Base-by-base conservation (phyloP, 257 asterid genomes). In the Thymus mandschuricus region DNA sequence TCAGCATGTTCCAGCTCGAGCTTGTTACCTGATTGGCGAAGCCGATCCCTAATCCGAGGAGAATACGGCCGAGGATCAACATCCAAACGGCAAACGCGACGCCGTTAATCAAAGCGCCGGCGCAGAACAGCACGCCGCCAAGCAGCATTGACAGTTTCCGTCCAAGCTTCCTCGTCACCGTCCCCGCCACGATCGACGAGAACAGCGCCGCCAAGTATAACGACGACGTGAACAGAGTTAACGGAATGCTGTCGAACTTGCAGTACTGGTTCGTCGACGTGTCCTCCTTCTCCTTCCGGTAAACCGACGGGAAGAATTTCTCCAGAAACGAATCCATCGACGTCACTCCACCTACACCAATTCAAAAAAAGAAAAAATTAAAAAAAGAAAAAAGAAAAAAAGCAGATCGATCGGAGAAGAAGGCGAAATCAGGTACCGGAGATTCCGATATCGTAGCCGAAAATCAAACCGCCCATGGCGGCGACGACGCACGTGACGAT, bases 391-490 rank as follows among this genome's bases (percentile, higher is more conserved):
- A n/a, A 34, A 9, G 4, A 1, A 28, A 9, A 6, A 13, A 13
- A 52, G 27, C 1, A 35, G 31, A 13, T 6, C 6, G 34, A 43
- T 21, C 21, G 21, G 21, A 21, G 21, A 21, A 21, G 41, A 8
- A 2, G 1, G n/a, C 21, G 1, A 9, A 3, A 6, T 5, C 2
- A 21, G 8, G 13, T 50, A 58, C 65, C 98, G 15, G 98, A 92
- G 80, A 92, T 89, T 3, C 98, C 98, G 1, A 92, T 85, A 71
- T 92, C 98, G 48, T 92, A 92, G 43, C 98, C 98, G 58, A 92
- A 92, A 45, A 92, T 92, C 3, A 92, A 87, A 6, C 98, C 98
- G 1, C 98, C 98, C 96, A 88, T 92, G 80, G 94, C 98, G 1
- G 98, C 98, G n/a, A 90, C 85, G 67, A 92, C 78, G 73, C 96